phyloP scores from a whole-genome alignment of 2,329 filamentous ascomycete genomes.

The Bipolaris bicolor region DNA sequence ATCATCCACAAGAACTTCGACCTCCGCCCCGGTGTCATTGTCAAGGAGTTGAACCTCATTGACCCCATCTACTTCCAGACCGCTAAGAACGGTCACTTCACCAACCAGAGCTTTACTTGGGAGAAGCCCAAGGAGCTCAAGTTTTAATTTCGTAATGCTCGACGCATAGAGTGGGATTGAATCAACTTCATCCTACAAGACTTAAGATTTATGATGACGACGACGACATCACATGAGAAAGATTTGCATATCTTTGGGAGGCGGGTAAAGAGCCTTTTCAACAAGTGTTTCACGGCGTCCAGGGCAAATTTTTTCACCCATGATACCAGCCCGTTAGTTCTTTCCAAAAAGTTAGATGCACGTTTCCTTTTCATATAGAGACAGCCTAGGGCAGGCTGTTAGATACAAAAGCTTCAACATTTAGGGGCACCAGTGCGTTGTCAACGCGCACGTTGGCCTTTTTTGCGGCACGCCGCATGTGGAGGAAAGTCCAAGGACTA shows the following conservation, averaged over 20 bases:
- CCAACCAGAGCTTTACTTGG: conserved; percentile 97
- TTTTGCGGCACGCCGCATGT: conserved; percentile 6
- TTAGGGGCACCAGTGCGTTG: conserved; percentile 31
- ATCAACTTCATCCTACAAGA: conserved; percentile 49
- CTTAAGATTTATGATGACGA: conserved; percentile 25
- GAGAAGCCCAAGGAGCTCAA: conserved; percentile 96
- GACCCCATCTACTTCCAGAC: conserved; percentile 98
- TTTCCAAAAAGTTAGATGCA: conserved; percentile 42
- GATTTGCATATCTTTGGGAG: conserved; percentile 49
- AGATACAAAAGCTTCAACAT: conserved; percentile 33
- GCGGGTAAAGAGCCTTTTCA: conserved; percentile 46
- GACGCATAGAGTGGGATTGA: conserved; percentile 46
- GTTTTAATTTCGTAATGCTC: conserved; percentile 65
- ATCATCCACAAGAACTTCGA: conserved; percentile 98
- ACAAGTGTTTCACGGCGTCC: conserved; percentile 49
- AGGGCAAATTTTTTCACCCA: conserved; percentile 35
- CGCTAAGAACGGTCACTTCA: conserved; percentile 99
- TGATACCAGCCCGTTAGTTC: conserved; percentile 38
- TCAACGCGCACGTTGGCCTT: conserved; percentile 36
- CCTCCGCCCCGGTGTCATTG: conserved; percentile 96
- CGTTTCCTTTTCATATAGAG: conserved; percentile 25
- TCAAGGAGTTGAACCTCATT: conserved; percentile 92
- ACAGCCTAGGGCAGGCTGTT: conserved; percentile 25
- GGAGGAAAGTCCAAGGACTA: conserved; percentile 1
- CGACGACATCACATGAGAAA: conserved; percentile 24